Evolutionary conservation across 164 flowering plant species (phyloP).

Genomic region (Tinospora cordifolia): DNA sequence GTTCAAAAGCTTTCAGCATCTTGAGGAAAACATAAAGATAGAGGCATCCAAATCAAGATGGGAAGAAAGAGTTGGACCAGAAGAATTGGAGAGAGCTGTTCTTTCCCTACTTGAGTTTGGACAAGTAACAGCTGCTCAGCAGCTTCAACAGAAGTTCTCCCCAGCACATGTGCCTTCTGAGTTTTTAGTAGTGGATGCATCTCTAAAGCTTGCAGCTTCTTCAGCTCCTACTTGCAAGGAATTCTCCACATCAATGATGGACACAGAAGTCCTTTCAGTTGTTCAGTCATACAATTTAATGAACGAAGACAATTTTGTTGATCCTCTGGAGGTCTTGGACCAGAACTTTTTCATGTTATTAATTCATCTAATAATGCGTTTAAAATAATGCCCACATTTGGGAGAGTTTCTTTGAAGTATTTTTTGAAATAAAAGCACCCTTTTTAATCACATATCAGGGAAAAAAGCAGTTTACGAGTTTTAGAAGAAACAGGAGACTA

Average conservation of each 20-base stretch:
- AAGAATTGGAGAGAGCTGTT: slow-evolving; percentile 90
- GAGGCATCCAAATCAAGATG: slow-evolving; percentile 75
- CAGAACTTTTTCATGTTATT: not conserved
- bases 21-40: slow-evolving; percentile 49
- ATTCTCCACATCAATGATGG: slow-evolving; percentile 43
- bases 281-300: slow-evolving; percentile 42
- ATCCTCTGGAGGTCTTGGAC: slow-evolving; percentile 63
- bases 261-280: slow-evolving; percentile 53
- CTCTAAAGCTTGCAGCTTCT: slow-evolving; percentile 67
- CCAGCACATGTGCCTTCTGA: slow-evolving; percentile 69
- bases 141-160: slow-evolving; percentile 88
- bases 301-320: slow-evolving; percentile 26
- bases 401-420: too few species aligned
- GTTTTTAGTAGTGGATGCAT: slow-evolving; percentile 64
- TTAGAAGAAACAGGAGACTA: too few species aligned
- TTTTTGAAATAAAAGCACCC: too few species aligned
- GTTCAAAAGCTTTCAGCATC: slow-evolving; percentile 23
- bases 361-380: not conserved
- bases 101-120: slow-evolving; percentile 95
- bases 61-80: slow-evolving; percentile 92
- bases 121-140: slow-evolving; percentile 87
- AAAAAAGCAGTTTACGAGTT: too few species aligned
- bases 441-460: too few species aligned
- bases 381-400: too few species aligned
- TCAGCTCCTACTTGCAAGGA: slow-evolving; percentile 42